Evolutionary conservation across 2,329 filamentous ascomycete species (phyloP).

Genomic region (Botrytis deweyae): DNA sequence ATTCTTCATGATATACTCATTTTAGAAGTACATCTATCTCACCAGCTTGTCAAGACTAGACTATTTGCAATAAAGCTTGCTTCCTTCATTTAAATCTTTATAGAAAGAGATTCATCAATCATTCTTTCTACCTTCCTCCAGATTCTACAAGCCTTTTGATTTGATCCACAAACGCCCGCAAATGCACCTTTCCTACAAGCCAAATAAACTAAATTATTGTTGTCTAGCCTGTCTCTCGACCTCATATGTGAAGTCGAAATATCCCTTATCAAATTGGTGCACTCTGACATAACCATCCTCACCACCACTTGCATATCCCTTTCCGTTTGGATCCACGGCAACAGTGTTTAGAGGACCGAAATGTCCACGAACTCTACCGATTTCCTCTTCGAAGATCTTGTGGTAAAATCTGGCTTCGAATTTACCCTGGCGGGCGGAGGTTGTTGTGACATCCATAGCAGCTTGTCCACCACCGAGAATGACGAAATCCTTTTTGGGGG

Average conservation of each 20-base stretch:
- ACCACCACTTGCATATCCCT: slow-evolving; percentile 89
- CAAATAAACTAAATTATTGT: slow-evolving; percentile 32
- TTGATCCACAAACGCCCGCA: slow-evolving; percentile 34
- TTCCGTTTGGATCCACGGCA: slow-evolving; percentile 86
- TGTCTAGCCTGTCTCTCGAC: slow-evolving; percentile 75
- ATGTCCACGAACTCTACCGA: slow-evolving; percentile 93
- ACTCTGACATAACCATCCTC: slow-evolving; percentile 98
- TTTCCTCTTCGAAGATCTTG: slow-evolving; percentile 99
- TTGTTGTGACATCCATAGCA: slow-evolving; percentile 95
- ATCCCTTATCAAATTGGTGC: slow-evolving; percentile 97
- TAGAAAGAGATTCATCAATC: slow-evolving; percentile 16
- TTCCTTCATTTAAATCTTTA: slow-evolving; percentile 8
- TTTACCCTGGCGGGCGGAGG: slow-evolving; percentile 90
- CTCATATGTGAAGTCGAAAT: slow-evolving; percentile 99
- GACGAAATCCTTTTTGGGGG: slow-evolving; percentile 94
- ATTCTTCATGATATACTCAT: slow-evolving; percentile 13
- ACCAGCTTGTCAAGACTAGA: neutral
- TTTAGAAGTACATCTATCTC: slow-evolving; percentile 2
- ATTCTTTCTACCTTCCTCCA: slow-evolving; percentile 1
- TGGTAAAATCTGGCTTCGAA: slow-evolving; percentile 99
- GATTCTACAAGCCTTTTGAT: slow-evolving; percentile 23
- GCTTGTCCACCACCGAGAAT: slow-evolving; percentile 97
- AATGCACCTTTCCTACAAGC: slow-evolving; percentile 32
- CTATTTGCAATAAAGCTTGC: neutral
- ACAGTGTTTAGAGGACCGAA: slow-evolving; percentile 90